A percentile compares a stretch with the other conserved stretches of the same genome.
Evolutionary conservation across 1,284 basidiomycete species (phyloP).

Genomic region (Ganoderma leucocontextum): DNA sequence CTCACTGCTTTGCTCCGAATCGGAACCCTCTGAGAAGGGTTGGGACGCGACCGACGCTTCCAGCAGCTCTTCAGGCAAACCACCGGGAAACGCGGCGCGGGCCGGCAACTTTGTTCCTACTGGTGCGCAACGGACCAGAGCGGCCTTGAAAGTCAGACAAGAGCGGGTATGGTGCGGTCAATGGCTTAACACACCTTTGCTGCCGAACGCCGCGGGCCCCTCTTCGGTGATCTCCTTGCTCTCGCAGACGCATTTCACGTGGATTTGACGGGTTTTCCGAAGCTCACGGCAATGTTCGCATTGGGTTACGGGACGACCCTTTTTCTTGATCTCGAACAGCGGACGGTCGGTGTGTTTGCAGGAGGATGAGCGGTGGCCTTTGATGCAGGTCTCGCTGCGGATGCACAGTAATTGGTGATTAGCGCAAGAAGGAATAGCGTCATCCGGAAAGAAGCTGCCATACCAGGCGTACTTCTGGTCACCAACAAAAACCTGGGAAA

Average conservation of each 20-base stretch:
- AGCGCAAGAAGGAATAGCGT: constrained; percentile 11
- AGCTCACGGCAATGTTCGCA: constrained; percentile 81
- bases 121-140: constrained; percentile 43
- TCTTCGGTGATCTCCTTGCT: constrained; percentile 23
- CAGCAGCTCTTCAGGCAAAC: constrained; percentile 66
- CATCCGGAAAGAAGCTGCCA: constrained; percentile 36
- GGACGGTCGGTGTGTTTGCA: constrained; percentile 82
- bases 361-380: constrained; percentile 81
- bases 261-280: constrained; percentile 77
- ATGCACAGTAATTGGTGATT: not conserved
- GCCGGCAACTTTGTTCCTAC: constrained; percentile 64
- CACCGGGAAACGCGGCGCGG: constrained; percentile 75
- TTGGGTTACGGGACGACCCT: constrained; percentile 80
- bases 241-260: constrained; percentile 70
- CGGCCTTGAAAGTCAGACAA: constrained; percentile 56
- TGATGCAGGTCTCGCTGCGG: constrained; percentile 82
- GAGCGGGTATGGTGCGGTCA: constrained; percentile 13
- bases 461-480: constrained; percentile 86
- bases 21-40: constrained; percentile 53
- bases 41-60: constrained; percentile 65
- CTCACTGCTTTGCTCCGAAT: constrained; percentile 60
- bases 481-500: constrained; percentile 72
- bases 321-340: constrained; percentile 85
- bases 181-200: constrained; percentile 58
- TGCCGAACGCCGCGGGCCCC: constrained; percentile 33